Conservation (phyloP, 2,329 filamentous ascomycete genomes). For the Claviceps sp. region DNA sequence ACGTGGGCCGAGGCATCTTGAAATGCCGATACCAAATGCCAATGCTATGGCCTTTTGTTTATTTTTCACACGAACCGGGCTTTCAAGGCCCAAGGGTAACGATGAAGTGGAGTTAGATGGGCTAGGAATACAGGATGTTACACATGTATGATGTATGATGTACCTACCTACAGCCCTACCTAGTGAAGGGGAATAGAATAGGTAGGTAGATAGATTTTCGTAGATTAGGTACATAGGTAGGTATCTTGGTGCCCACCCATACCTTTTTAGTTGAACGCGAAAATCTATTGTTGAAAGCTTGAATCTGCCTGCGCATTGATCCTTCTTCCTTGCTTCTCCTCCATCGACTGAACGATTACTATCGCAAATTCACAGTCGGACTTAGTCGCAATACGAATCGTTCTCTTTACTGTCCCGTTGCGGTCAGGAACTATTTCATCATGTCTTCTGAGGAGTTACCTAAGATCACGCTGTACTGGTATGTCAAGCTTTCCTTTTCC, state of each 20-base stretch:
- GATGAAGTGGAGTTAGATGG: neutral
- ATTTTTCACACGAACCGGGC: too few relatives aligned
- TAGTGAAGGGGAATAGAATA: too few relatives aligned
- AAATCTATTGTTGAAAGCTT: neutral
- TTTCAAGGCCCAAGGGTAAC: too few relatives aligned
- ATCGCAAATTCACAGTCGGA: neutral
- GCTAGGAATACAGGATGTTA: too few relatives aligned
- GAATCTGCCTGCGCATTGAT: neutral
- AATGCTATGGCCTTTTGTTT: too few relatives aligned
- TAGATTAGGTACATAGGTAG: too few relatives aligned
- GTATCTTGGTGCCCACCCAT: too few relatives aligned
- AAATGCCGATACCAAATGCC: neutral
- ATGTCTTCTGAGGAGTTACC: conserved; percentile 16
- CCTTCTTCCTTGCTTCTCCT: neutral
- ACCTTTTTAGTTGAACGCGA: too few relatives aligned
- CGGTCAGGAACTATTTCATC: neutral
- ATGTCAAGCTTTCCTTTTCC: conserved; percentile 8
- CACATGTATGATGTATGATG: too few relatives aligned
- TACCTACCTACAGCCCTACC: too few relatives aligned
- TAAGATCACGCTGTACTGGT: conserved; percentile 55
- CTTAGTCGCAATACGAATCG: neutral
- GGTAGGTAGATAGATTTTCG: too few relatives aligned
- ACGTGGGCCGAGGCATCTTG: neutral
- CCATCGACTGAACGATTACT: neutral
- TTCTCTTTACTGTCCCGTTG: too few relatives aligned